Conservation (phyloP, 2,329 filamentous ascomycete genomes). For the Colletotrichum falcatum region DNA sequence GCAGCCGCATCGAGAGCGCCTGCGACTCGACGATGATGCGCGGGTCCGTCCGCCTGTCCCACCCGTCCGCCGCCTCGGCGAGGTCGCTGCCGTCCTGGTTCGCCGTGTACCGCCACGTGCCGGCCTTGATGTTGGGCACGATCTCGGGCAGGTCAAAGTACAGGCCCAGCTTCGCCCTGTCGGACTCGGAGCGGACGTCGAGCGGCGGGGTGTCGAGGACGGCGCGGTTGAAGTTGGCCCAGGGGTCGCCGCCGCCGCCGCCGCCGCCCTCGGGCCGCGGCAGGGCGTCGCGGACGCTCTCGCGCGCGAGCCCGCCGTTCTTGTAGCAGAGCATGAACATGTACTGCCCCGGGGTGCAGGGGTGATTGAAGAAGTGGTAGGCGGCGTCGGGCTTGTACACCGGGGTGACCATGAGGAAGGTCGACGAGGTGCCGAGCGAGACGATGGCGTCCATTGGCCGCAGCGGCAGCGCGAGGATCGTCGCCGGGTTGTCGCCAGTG, state of each 20-base stretch:
- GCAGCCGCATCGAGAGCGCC: slow-evolving; percentile 88
- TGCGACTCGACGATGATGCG: slow-evolving; percentile 95
- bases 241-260: too few species aligned
- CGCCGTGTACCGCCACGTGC: slow-evolving; percentile 85
- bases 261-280: slow-evolving; percentile 63
- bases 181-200: slow-evolving; percentile 65
- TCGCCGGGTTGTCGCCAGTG: slow-evolving; percentile 96
- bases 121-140: slow-evolving; percentile 88
- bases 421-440: slow-evolving; percentile 93
- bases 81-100: slow-evolving; percentile 63
- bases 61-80: slow-evolving; percentile 55
- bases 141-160: slow-evolving; percentile 97
- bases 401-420: slow-evolving; percentile 97
- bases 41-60: slow-evolving; percentile 77
- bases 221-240: slow-evolving; percentile 83
- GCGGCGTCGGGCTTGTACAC: slow-evolving; percentile 88
- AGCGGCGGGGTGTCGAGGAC: slow-evolving; percentile 78
- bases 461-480: slow-evolving; percentile 90
- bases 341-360: slow-evolving; percentile 88
- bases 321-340: slow-evolving; percentile 99
- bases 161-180: slow-evolving; percentile 85
- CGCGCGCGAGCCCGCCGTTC: slow-evolving; percentile 93
- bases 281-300: slow-evolving; percentile 86
- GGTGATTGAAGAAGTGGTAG: slow-evolving; percentile 99
- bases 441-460: slow-evolving; percentile 93